Evolutionary conservation across 768 basidiomycete genomes (phyloP).

Genomic region (Boletellus ananiceps): DNA sequence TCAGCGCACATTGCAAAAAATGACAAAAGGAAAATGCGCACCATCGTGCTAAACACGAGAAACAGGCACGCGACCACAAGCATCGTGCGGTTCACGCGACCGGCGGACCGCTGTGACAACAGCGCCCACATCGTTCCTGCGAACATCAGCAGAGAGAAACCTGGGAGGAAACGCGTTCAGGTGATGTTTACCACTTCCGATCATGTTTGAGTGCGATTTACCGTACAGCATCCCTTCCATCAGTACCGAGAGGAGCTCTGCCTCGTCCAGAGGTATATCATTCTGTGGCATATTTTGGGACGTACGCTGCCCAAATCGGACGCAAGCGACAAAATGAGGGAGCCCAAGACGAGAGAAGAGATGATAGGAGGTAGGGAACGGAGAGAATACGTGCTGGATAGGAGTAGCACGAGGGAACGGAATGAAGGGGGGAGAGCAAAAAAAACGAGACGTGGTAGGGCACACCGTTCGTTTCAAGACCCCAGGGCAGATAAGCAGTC

Average conservation of each 20-base stretch:
- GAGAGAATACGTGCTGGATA: neutral
- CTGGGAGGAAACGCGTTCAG: slow-evolving; percentile 12
- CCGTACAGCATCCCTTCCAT: slow-evolving; percentile 21
- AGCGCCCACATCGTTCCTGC: slow-evolving; percentile 27
- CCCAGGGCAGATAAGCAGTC: too few species aligned
- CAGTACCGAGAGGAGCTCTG: slow-evolving; percentile 17
- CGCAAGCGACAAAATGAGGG: neutral
- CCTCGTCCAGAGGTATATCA: slow-evolving; percentile 16
- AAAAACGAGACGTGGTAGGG: neutral
- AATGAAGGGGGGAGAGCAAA: neutral
- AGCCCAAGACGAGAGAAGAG: neutral
- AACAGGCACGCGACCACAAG: slow-evolving; percentile 23
- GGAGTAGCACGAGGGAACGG: neutral
- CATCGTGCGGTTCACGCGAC: slow-evolving; percentile 19
- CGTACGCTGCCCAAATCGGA: neutral
- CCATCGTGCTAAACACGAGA: slow-evolving; percentile 29
- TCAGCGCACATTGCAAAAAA: neutral
- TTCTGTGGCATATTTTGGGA: neutral
- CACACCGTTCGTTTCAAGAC: neutral
- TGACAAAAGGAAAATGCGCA: slow-evolving; percentile 5
- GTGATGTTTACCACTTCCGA: neutral
- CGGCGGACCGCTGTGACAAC: neutral
- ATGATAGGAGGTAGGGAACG: neutral
- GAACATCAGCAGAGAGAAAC: slow-evolving; percentile 36
- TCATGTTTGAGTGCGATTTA: neutral